Evolutionary conservation across 352 stramenopile species (phyloP), one percentile per base, ranked within the genome.

Genomic region (Pelagophyceae sp.): DNA sequence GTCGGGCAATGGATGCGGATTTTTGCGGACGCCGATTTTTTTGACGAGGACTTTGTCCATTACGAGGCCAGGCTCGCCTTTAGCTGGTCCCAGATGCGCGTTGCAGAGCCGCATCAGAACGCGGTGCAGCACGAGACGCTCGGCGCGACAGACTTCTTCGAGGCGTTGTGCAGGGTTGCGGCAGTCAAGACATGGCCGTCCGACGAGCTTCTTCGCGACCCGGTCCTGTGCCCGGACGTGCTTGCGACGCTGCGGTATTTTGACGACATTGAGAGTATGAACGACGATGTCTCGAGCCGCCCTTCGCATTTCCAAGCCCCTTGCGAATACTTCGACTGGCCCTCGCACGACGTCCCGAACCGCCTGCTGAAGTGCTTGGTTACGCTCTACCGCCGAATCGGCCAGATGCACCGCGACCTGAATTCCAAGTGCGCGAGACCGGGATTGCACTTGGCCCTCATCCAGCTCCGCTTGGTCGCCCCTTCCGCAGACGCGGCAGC

Each of bases 31-130:
- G 61, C 29, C 5, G 6, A 6, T 3, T 71, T 71, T 31, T 71
- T 71, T 31, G 61, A 71, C 33, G 61, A 71, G 25, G 61, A 71
- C 33, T 71, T 71, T 25, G n/a, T n/a, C n/a, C 29, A 31, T 1
- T 38, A 38, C 61, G 61, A 71, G 61, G 61, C 19, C 29, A 6
- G 29, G 29, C 61, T 71, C 61, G 61, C 61, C 2, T 71, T 71
- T 25, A n/a, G 6, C 61, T 71, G 29, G 31, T 37, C 61, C 29
- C 61, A 71, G 61, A 71, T 71, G 61, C 6, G n/a, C 2, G n/a
- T 38, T 31, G 61, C 61, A 11, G 61, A 71, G n/a, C 6, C 29
- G 61, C 37, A 27, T 1, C 17, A 27, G 61, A 17, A 71, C 33
- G 2, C 11, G 29, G 31, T 17, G n/a, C n/a, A 71, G 5, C 38